Conservation (phyloP, 2,329 filamentous ascomycete genomes). For the Aspergillus sp. region DNA sequence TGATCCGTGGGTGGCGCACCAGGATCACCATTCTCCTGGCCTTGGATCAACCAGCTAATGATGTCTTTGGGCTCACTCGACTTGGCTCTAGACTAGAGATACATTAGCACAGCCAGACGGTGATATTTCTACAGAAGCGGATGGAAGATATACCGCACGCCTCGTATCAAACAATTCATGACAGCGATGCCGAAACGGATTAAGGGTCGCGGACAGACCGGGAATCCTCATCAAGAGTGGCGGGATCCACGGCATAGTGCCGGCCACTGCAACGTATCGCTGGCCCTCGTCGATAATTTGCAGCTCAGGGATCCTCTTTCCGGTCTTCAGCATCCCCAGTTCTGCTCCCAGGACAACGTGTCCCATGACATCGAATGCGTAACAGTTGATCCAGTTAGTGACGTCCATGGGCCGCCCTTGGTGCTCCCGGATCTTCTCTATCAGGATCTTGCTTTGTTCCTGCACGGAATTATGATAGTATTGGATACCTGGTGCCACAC, state of each 20-base stretch:
- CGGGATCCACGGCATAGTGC: not conserved
- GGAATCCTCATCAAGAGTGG: not conserved
- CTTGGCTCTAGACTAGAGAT: not conserved
- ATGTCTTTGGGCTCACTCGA: slow-evolving; percentile 19
- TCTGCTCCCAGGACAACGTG: not conserved
- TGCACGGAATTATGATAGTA: not conserved
- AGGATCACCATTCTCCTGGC: slow-evolving; percentile 15
- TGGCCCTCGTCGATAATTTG: not conserved
- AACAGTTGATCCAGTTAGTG: not conserved
- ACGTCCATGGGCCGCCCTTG: not conserved
- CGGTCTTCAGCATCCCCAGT: not conserved
- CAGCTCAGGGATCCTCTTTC: not conserved
- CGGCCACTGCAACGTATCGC: not conserved
- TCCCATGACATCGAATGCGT: not conserved
- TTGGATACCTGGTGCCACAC: not conserved
- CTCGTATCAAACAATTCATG: not conserved
- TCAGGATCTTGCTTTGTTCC: slow-evolving; percentile 5
- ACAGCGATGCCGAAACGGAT: not conserved
- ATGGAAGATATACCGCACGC: not conserved
- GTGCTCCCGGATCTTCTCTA: not conserved
- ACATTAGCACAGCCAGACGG: too few species aligned
- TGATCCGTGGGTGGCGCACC: slow-evolving; percentile 14
- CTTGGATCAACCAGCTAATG: slow-evolving; percentile 24
- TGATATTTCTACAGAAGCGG: too few species aligned
- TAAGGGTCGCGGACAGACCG: not conserved